Evolutionary conservation across 176 grass and related monocot genomes (phyloP), one percentile per base, ranked within the genome.

Genomic region (Sorghum bicolor): DNA sequence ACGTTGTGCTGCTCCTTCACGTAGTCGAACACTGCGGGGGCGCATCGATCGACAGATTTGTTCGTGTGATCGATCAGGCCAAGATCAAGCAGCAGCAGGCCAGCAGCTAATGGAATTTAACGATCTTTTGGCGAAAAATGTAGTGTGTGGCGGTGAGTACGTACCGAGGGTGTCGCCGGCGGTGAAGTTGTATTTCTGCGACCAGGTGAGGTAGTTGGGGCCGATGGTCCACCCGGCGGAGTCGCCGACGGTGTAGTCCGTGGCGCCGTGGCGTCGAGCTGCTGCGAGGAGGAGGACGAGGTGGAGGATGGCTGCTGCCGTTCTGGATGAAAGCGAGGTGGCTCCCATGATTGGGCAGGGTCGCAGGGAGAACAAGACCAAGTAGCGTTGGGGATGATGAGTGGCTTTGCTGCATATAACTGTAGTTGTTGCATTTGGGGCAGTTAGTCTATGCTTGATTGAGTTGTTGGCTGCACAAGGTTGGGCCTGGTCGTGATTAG

Each of bases 101-200:
- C 4, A 40, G 33, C 20, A 20, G 36, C 8, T 39, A 15, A 16
- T 19, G 17, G 24, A 50, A 16, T 25, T 25, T 8, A 8, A 3
- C 15, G 15, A 50, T 19, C 29, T 20, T 10, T 48, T 2, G 40
- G 41, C 43, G 2, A 70, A 43, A 4, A 62, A 28, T 30, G 40
- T 5, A 52, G 48, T 20, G 29, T 8, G 38, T 15, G 22, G 9
- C 8, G 24, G 33, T 34, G 33, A 0, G 33, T 58, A 40, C 82
- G 41, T 75, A 98, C 93, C 47, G 8, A 98, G 89, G 11, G 91
- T 82, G 80, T 95, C 93, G 76, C 89, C 93, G 87, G 83, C 74
- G 80, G 89, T 95, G 91, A 95, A 95, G 91, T 97, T 93, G 86
- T 94, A 86, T 64, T 91, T 78, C 78, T 87, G 72, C n/a, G 92